Base-by-base conservation (phyloP, 116 monocot genomes). In the Posidonia oceanica region DNA sequence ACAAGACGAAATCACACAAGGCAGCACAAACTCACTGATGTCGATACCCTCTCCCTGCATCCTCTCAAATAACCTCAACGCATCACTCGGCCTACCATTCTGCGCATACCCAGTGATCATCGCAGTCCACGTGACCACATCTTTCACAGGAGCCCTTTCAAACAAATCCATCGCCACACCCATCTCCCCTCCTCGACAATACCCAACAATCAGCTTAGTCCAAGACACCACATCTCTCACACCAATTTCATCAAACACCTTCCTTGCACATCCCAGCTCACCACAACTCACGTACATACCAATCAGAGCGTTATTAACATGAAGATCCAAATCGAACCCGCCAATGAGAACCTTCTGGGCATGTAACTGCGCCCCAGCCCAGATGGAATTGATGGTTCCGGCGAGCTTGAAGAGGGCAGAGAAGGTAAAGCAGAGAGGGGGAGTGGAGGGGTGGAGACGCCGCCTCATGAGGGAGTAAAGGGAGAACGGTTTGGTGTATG, bases 201-300 rank as follows among this genome's bases (percentile, higher is more conserved):
- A 86, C 1, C 85, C 85, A 2, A 84, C 88, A 39, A 88, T 73
- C 55, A 92, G 52, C 4, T 76, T 74, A 17, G 92, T 92, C 84
- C 86, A 85, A 22, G 85, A 80, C 22, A 92, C 67, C 36, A 75
- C 44, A 69, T 92, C 84, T 61, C 75, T 73, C 0, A 60, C 29
- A 44, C 48, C 41, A 86, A 88, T 92, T 80, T 61, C 80, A 18
- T 92, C 85, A 60, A 92, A 92, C 66, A 88, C 74, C 62, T 62
- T 80, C 13, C 74, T 81, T 14, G 92, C 92, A 10, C 51, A 55
- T 1, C 4, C 16, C 17, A 83, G 11, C 12, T 75, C 38, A 7
- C 63, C 59, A 42, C 74, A 85, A 13, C 73, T 67, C n/a, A 88
- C 74, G 53, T 86, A 92, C 63, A 88, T 74, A 7, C 72, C 74